Base-by-base conservation (phyloP, 129 eudicot genomes). In the Flaveria ramosissima region DNA sequence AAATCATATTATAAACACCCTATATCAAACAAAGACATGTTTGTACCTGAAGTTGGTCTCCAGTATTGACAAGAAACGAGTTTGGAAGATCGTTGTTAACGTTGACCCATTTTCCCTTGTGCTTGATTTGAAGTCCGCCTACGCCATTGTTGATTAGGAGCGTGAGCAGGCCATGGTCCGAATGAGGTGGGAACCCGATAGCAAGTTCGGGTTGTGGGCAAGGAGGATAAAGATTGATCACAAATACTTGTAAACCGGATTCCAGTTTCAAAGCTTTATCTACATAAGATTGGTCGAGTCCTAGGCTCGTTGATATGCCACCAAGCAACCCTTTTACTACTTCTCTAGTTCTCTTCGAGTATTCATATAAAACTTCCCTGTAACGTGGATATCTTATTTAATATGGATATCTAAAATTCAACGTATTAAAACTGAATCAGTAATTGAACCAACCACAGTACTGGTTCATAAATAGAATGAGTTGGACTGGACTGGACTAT, bases 161-260 rank as follows among this genome's bases (percentile, higher is more conserved):
- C 20, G 85, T 89, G 45, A 89, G 62, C 68, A 86, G 84, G 62
- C 91, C 89, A 57, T 86, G 91, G 51, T 86, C 94, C 2, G 94
- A 86, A 65, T 89, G 94, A 46, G 91, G 85, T 1, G 88, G 91
- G 53, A 89, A 24, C n/a, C 94, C 90, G n/a, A 89, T 26, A 57
- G 89, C 94, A 48, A 81, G 80, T 7, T 86, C 85, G 11, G 90
- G 94, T 68, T 86, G 89, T 9, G 90, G 94, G 53, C 94, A 89
- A 1, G 82, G 76, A 3, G 93, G 90, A 69, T 88, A 88, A 21
- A 74, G 66, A 79, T 88, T 88, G 27, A 70, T 80, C 2, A 48
- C 23, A 30, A 72, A 70, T 19, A 89, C 24, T 55, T 89, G 89
- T 42, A 81, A 80, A 23, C 87, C 53, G 1, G 82, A 73, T 12